Conservation (phyloP, 768 basidiomycete species). For the Leccinum uliginosum region DNA sequence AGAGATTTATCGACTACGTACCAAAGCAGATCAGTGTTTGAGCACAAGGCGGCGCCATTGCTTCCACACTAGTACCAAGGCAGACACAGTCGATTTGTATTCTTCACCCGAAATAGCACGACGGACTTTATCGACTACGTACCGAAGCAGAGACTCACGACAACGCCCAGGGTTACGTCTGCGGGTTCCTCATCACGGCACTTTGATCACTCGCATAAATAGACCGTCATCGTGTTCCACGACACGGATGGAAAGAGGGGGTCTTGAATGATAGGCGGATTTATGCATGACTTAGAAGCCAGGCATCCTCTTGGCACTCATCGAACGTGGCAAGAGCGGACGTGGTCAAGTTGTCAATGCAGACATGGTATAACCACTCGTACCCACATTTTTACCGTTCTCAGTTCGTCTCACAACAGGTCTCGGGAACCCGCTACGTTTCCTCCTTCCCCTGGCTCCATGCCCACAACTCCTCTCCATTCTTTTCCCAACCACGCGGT, state of each 20-base stretch:
- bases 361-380: conserved; percentile 59
- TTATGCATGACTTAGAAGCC: conserved; percentile 73
- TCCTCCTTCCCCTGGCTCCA: conserved; percentile 65
- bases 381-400: background rate
- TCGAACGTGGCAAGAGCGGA: conserved; percentile 62
- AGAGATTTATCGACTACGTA: no score
- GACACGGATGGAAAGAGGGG: conserved; percentile 42
- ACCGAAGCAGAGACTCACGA: no score
- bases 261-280: conserved; percentile 60
- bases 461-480: conserved; percentile 25
- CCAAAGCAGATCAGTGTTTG: no score
- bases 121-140: no score
- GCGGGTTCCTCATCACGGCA: no score
- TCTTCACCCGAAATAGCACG: no score
- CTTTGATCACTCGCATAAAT: no score
- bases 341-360: conserved; percentile 69
- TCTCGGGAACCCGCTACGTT: conserved; percentile 76
- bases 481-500: conserved; percentile 46
- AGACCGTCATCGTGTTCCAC: no score
- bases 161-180: no score
- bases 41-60: no score
- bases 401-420: conserved; percentile 39
- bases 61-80: no score
- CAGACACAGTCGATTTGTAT: no score
- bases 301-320: conserved; percentile 70